Percentiles rank a stretch among this genome's conserved stretches.
phyloP scores from a whole-genome alignment of 768 basidiomycete genomes.

The Leucosporidium creatinivorum region DNA sequence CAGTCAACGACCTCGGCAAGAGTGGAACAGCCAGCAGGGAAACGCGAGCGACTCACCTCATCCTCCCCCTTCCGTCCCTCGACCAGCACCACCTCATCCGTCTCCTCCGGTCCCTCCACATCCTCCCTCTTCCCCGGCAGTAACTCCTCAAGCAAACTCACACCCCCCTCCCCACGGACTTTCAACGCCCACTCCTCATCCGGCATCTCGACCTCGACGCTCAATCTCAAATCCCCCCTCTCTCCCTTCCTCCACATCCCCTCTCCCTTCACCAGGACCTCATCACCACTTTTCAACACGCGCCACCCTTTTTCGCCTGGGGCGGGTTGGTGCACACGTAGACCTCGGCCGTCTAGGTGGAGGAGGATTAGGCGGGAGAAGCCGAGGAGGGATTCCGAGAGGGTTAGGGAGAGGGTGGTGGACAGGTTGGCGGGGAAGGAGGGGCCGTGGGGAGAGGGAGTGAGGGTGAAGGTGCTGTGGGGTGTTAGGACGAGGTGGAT shows the following conservation, averaged over 20 bases:
- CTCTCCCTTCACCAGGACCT: constrained; percentile 69
- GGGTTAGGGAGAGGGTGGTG: constrained; percentile 70
- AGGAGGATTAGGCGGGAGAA: constrained; percentile 83
- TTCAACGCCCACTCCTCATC: constrained; percentile 61
- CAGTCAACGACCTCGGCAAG: no score
- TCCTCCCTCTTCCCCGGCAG: constrained; percentile 71
- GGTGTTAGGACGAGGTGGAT: constrained; percentile 63
- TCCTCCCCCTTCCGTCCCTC: neutral
- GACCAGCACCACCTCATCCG: neutral
- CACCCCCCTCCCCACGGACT: constrained; percentile 56
- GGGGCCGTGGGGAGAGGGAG: constrained; percentile 45
- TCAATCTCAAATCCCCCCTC: constrained; percentile 74
- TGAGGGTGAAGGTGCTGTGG: constrained; percentile 73
- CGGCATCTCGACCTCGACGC: constrained; percentile 85
- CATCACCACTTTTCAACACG: constrained; percentile 64
- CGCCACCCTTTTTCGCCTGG: constrained; percentile 51
- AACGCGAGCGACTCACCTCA: neutral
- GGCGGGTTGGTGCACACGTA: constrained; percentile 62
- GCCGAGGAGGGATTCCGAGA: constrained; percentile 92
- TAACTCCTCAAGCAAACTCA: constrained; percentile 56
- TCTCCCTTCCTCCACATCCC: constrained; percentile 76
- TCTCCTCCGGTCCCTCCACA: constrained; percentile 40
- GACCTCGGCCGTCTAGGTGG: constrained; percentile 88
- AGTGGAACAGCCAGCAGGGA: no score
- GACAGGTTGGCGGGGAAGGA: constrained; percentile 59